phyloP scores from a whole-genome alignment of 2,329 filamentous ascomycete species.

The Aspergillus pseudoterreus region DNA sequence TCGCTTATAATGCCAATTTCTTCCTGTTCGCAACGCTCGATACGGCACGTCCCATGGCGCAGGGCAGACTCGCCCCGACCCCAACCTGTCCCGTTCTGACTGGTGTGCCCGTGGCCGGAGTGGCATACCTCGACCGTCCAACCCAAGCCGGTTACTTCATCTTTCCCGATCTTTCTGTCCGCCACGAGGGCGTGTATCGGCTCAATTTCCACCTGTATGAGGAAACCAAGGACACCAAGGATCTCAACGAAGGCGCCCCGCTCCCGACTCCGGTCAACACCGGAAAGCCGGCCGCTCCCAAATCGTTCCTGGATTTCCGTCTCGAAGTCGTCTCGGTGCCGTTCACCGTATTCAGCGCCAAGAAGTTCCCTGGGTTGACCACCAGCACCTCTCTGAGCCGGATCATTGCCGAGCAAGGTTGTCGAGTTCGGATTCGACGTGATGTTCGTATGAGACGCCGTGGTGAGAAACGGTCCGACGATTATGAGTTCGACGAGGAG shows the following conservation, averaged over 20 bases:
- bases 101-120: conserved; percentile 89
- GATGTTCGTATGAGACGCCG: conserved; percentile 90
- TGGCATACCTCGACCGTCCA: conserved; percentile 92
- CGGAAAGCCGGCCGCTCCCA: conserved; percentile 41
- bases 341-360: conserved; percentile 90
- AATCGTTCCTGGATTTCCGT: conserved; percentile 71
- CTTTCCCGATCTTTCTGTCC: conserved; percentile 92
- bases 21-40: conserved; percentile 94
- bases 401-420: conserved; percentile 92
- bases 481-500: conserved; percentile 65
- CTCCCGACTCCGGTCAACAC: conserved; percentile 34
- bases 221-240: conserved; percentile 79
- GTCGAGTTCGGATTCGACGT: conserved; percentile 89
- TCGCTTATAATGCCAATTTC: conserved; percentile 93
- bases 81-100: conserved; percentile 79
- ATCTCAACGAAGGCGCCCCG: conserved; percentile 61
- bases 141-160: conserved; percentile 83
- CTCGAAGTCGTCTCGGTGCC: conserved; percentile 84
- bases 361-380: conserved; percentile 93
- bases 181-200: conserved; percentile 91
- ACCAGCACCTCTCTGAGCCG: conserved; percentile 87
- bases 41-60: conserved; percentile 76
- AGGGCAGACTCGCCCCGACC: conserved; percentile 68
- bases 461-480: conserved; percentile 64
- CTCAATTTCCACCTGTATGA: conserved; percentile 91